These are phyloP conservation scores for Didymella keratinophila DNA, from an alignment of 2,329 filamentous ascomycete species.

Conservation along the genomic window DNA sequence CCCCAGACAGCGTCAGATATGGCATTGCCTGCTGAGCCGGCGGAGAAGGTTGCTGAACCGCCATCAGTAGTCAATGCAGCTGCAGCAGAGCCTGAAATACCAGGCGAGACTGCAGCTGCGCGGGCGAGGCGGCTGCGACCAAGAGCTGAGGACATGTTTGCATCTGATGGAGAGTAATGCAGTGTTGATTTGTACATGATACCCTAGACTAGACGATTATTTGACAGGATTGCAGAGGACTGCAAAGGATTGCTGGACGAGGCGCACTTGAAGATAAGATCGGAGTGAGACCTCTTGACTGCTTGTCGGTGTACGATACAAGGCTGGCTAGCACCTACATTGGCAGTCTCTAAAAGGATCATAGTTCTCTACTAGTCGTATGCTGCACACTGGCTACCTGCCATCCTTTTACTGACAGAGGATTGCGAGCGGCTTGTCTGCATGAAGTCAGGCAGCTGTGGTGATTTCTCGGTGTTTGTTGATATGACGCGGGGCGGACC, in stretches of 20 bases:
- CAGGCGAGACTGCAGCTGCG: slow-evolving; percentile 47
- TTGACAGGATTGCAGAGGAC: too few species aligned
- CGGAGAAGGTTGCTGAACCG: slow-evolving; percentile 3
- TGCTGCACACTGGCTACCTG: neutral
- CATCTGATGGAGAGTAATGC: slow-evolving; percentile 36
- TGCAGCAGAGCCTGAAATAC: slow-evolving; percentile 21
- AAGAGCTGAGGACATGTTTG: slow-evolving; percentile 53
- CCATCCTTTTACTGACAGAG: neutral
- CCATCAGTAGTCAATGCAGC: neutral
- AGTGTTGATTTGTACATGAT: slow-evolving; percentile 21
- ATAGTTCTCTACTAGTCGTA: neutral
- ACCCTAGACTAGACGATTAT: slow-evolving; percentile 19
- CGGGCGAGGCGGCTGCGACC: slow-evolving; percentile 46
- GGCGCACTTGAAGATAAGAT: neutral
- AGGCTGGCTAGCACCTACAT: neutral
- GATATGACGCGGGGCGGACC: slow-evolving; percentile 19
- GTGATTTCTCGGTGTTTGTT: slow-evolving; percentile 15
- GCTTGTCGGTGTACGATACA: neutral
- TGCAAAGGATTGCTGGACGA: neutral
- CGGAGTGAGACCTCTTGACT: neutral
- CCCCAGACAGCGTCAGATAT: slow-evolving; percentile 6
- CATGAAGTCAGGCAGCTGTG: neutral
- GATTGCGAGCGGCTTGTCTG: neutral
- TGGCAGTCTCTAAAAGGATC: neutral
- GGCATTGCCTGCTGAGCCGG: neutral